Base-by-base conservation (phyloP, 768 basidiomycete species). In the Boletus rubropictus region DNA sequence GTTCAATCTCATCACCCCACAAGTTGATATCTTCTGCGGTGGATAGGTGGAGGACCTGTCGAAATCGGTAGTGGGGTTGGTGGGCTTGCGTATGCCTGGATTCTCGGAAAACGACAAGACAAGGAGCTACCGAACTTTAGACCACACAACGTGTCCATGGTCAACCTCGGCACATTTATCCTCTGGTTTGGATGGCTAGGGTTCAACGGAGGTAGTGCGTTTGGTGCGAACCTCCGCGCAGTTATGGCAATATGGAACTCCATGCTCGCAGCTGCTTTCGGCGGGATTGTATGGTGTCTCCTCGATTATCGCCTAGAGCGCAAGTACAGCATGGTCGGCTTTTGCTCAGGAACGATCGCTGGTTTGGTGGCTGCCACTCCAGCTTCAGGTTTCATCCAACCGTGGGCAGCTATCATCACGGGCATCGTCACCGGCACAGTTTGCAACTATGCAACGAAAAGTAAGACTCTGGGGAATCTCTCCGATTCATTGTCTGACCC, bases 121-220 rank as follows among this genome's bases (percentile, higher is more conserved):
- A 76, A 76, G 37, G 83, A 88, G 56, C 65, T 87, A 8, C 62
- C 80, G 50, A 86, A 86, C 63, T 93, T 91, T 71, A 78, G 89
- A 50, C 90, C 91, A 7, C 89, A 94, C 68, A 90, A 91, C 63
- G 89, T 91, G 18, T 81, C 86, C 27, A 71, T 87, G 63, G 86
- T 93, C 57, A 79, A 78, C 54, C 76, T 93, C 46, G 90, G 91
- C 53, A 92, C 87, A 8, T 86, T 82, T 56, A 77, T 92, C 53
- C 80, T 91, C 44, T 91, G 86, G 87, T 86, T 93, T 61, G 89
- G 89, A 21, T 89, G 82, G 82, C 68, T 84, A 47, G 88, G 86
- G n/a, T 91, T 92, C 75, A 94, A 93, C 68, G 91, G 87, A 39
- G 91, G 91, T 21, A 87, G 84, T 47, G 86, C 89, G 3, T 88